Conservation (phyloP, 257 asterid genomes). For the Coffea canephora region DNA sequence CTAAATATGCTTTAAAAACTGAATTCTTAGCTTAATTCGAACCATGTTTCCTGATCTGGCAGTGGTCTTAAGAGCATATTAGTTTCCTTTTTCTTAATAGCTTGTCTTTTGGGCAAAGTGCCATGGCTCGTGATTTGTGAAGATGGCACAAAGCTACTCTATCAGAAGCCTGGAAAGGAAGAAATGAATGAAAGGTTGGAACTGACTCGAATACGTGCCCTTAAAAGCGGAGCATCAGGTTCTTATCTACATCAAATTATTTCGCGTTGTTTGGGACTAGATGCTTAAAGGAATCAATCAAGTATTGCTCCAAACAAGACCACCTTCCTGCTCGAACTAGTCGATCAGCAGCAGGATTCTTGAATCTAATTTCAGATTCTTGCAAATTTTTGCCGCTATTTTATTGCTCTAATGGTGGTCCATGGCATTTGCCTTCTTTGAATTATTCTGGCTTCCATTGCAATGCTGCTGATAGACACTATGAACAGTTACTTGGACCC, state of each 20-base stretch:
- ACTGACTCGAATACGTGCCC: constrained; percentile 21
- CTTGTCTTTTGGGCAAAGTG: not conserved
- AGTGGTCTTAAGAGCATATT: not conserved
- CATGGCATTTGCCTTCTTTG: not conserved
- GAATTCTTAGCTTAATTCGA: constrained; percentile 6
- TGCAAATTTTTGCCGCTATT: not conserved
- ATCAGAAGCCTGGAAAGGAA: constrained; percentile 6
- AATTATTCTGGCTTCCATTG: constrained; percentile 15
- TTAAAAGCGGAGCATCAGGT: constrained; percentile 45
- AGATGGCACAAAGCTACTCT: constrained; percentile 15
- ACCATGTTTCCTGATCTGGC: constrained; percentile 4
- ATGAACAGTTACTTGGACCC: not conserved
- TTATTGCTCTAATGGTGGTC: constrained; percentile 13
- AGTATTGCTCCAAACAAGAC: constrained; percentile 22
- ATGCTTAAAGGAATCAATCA: constrained; percentile 28
- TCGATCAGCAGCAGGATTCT: constrained; percentile 15
- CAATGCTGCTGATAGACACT: constrained; percentile 10
- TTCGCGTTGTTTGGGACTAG: constrained; percentile 27
- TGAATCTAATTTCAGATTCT: constrained; percentile 37
- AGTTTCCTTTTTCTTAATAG: not conserved
- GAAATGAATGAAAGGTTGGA: constrained; percentile 21
- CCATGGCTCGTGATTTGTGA: not conserved
- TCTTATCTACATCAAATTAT: constrained; percentile 48
- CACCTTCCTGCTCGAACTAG: constrained; percentile 19
- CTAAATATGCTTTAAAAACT: constrained; percentile 6